Conservation (phyloP, 2,329 filamentous ascomycete species). For the Hypoxylon sp. region DNA sequence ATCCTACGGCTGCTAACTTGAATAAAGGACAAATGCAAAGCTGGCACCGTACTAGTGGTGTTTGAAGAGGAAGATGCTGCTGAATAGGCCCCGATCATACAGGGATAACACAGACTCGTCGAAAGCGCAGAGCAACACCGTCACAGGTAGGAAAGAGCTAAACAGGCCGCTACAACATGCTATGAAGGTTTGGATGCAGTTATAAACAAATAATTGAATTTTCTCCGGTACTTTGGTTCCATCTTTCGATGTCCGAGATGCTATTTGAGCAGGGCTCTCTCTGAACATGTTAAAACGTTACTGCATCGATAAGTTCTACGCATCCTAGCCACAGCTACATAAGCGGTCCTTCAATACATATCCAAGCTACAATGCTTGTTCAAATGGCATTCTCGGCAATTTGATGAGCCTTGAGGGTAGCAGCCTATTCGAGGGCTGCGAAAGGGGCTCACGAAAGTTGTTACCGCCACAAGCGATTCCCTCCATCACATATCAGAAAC, state of each 20-base stretch:
- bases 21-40: conserved; percentile 79
- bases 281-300: neutral
- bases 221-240: too few species aligned
- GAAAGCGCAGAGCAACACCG: neutral
- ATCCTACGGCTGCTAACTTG: conserved; percentile 38
- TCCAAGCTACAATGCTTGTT: neutral
- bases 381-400: neutral
- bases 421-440: neutral
- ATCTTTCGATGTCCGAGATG: neutral
- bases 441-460: neutral
- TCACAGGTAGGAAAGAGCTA: neutral
- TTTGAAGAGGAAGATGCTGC: conserved; percentile 68
- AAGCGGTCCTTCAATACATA: neutral
- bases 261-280: neutral
- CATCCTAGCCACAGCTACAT: neutral
- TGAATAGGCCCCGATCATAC: conserved; percentile 2
- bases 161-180: too few species aligned
- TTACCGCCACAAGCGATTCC: neutral
- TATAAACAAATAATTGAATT: too few species aligned
- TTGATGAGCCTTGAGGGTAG: neutral
- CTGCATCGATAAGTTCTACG: neutral
- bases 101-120: neutral
- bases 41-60: conserved; percentile 78
- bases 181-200: too few species aligned
- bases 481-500: neutral